These are phyloP conservation scores for Penicillium sp. DNA, from an alignment of 2,329 filamentous ascomycete genomes.

Conservation along the genomic window DNA sequence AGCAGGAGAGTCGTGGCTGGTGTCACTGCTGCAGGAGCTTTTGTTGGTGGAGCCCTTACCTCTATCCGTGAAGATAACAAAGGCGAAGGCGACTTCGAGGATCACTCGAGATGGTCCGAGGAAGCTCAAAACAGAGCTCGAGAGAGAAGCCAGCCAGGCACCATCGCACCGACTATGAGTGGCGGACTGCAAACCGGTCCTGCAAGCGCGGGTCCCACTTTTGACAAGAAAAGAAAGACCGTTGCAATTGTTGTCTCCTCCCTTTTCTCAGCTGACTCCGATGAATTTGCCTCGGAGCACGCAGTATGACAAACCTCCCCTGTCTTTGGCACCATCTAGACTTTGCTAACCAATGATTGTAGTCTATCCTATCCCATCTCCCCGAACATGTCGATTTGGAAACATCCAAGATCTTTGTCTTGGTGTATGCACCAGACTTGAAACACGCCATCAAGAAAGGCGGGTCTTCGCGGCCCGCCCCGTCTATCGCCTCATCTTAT, in stretches of 20 bases:
- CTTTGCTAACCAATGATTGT: constrained; percentile 12
- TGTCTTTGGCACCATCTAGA: neutral
- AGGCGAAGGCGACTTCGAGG: constrained; percentile 69
- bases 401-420: constrained; percentile 72
- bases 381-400: constrained; percentile 71
- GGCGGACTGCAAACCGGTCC: constrained; percentile 33
- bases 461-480: constrained; percentile 52
- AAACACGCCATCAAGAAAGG: constrained; percentile 54
- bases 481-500: constrained; percentile 74
- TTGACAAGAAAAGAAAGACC: constrained; percentile 60
- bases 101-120: constrained; percentile 89
- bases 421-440: constrained; percentile 81
- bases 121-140: constrained; percentile 68
- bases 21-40: constrained; percentile 76
- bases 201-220: constrained; percentile 31
- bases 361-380: constrained; percentile 87
- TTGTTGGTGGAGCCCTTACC: constrained; percentile 74
- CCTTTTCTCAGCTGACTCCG: constrained; percentile 55
- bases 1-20: constrained; percentile 77
- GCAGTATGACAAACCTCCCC: constrained; percentile 59
- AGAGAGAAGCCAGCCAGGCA: constrained; percentile 29
- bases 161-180: constrained; percentile 27
- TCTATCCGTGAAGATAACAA: constrained; percentile 81
- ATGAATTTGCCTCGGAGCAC: constrained; percentile 64
- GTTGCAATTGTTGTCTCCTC: constrained; percentile 89